Evolutionary conservation across 257 asterid species (phyloP), one percentile per base, ranked within the genome.

Genomic region (Prunella vulgaris): DNA sequence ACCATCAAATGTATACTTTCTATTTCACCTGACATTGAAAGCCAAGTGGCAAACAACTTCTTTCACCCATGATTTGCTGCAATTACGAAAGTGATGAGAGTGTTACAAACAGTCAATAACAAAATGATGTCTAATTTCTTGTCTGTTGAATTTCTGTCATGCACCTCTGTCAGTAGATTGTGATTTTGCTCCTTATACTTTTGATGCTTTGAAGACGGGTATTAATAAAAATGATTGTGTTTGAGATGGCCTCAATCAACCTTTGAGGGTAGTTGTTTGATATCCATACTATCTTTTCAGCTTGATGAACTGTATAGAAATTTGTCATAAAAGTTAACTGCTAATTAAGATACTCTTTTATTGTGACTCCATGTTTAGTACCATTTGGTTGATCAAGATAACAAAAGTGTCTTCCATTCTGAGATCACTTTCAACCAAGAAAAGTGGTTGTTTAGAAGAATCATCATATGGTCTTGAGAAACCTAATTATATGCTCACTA

Each of bases 71-170:
- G 56, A 38, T 65, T 58, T 73, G 44, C 74, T 72, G 68, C 64
- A 67, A 61, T 71, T 64, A 62, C 69, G 61, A 64, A 68, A 62
- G 69, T 68, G 74, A 73, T 69, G 77, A 76, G 70, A 58, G 59
- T 72, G 58, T 68, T 62, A 35, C 69, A 66, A 58, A 57, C 62
- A 54, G 52, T 68, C 60, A 68, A 57, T 46, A 57, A 65, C 69
- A 69, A 49, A 78, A 42, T 46, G 71, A 53, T 63, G 48, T 33
- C 58, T 63, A 54, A 68, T 60, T 67, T 17, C 25, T 56, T 14
- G 40, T 10, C 64, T 62, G 35, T 38, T 14, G n/a, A 24, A 33
- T 73, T 56, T 14, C 9, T 62, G 35, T 68, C 48, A 53, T 37
- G 15, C 18, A n/a, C 52, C 22, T 18, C 1, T 64, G 56, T 60